Conservation (phyloP, 345 rosid genomes). For the Eucalyptus lansdowneana region DNA sequence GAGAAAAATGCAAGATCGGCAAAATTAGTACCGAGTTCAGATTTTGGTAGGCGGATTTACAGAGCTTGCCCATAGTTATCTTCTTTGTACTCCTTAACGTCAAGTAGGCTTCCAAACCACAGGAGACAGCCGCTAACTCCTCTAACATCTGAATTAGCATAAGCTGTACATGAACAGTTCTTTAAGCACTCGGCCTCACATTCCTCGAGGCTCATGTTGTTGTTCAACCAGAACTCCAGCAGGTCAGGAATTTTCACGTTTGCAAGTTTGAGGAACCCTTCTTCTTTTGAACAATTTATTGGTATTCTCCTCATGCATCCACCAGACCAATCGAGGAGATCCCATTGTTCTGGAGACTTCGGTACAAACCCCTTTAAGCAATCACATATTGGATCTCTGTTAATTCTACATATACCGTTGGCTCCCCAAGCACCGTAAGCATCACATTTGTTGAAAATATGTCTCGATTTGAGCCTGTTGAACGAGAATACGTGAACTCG, state of each 20-base stretch:
- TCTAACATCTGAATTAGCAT: conserved; percentile 1
- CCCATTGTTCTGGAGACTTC: conserved; percentile 8
- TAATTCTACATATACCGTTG: neutral
- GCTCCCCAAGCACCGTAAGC: neutral
- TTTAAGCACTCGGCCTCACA: conserved; percentile 5
- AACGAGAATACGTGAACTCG: no score
- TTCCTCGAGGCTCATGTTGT: neutral
- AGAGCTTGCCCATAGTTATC: neutral
- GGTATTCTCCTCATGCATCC: no score
- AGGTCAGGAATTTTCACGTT: conserved; percentile 1
- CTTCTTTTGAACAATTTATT: no score
- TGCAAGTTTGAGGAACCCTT: neutral
- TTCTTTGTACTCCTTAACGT: neutral
- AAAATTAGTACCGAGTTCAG: neutral
- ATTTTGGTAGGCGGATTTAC: neutral
- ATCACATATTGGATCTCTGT: neutral
- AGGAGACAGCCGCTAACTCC: conserved; percentile 13
- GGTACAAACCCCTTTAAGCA: conserved; percentile 11
- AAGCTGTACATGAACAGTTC: conserved; percentile 25
- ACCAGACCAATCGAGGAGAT: neutral
- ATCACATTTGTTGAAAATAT: neutral
- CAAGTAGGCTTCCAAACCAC: neutral
- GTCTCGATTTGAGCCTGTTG: no score
- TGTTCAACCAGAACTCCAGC: neutral
- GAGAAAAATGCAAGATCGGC: neutral